Evolutionary conservation across 768 basidiomycete species (phyloP).

Genomic region (Russula abietina): DNA sequence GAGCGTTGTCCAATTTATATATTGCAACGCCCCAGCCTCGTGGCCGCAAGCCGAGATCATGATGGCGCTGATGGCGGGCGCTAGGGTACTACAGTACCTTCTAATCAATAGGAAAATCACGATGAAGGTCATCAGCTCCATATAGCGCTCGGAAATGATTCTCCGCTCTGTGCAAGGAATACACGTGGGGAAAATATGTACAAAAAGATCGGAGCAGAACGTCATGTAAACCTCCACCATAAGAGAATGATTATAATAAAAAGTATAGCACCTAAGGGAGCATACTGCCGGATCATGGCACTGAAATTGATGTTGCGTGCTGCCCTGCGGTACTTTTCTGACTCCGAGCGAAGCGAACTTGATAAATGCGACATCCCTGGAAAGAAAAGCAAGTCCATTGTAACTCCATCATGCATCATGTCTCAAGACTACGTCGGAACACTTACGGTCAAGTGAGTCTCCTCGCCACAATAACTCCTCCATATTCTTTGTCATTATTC

Average conservation of each 20-base stretch:
- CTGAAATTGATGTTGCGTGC: conserved; percentile 91
- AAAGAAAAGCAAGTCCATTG: not conserved
- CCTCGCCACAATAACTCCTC: conserved; percentile 98
- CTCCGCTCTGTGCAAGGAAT: not conserved
- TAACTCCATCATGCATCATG: not conserved
- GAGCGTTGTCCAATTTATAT: conserved; percentile 11
- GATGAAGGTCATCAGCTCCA: conserved; percentile 10
- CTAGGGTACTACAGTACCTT: conserved; percentile 7
- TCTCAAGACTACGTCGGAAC: not conserved
- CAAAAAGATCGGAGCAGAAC: not conserved
- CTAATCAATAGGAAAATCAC: conserved; percentile 7
- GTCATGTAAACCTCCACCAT: conserved; percentile 70
- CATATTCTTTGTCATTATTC: conserved; percentile 99
- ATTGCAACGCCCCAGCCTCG: conserved; percentile 11
- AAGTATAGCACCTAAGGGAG: conserved; percentile 78
- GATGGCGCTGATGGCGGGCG: conserved; percentile 1
- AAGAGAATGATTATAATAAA: conserved; percentile 73
- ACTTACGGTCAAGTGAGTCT: conserved; percentile 90
- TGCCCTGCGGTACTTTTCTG: conserved; percentile 94
- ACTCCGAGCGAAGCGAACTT: conserved; percentile 89
- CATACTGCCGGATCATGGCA: conserved; percentile 93
- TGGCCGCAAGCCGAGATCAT: conserved; percentile 3
- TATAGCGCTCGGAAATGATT: conserved; percentile 5
- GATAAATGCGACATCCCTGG: conserved; percentile 96
- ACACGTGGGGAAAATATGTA: conserved; percentile 18